phyloP scores from a whole-genome alignment of 2,329 filamentous ascomycete species.

The Claviceps sp. region DNA sequence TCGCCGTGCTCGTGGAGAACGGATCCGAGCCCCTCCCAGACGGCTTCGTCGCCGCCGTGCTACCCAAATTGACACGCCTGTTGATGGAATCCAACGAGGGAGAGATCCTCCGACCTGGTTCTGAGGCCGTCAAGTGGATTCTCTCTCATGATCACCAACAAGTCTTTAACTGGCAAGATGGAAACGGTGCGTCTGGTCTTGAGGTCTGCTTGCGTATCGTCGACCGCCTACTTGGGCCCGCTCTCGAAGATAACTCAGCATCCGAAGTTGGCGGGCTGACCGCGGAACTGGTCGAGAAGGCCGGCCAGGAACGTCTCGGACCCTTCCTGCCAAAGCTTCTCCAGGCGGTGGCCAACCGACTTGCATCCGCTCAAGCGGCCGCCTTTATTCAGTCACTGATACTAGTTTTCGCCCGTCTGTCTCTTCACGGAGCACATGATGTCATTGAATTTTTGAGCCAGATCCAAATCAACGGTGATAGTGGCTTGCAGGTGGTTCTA shows the following conservation, averaged over 20 bases:
- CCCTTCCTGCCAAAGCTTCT: conserved; percentile 82
- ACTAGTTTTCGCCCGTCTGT: conserved; percentile 84
- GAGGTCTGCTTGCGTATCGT: conserved; percentile 87
- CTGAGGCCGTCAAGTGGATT: conserved; percentile 77
- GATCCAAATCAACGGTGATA: conserved; percentile 66
- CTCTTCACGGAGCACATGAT: conserved; percentile 70
- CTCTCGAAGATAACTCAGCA: conserved; percentile 83
- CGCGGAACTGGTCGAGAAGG: conserved; percentile 89
- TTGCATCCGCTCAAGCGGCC: conserved; percentile 70
- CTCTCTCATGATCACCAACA: conserved; percentile 82
- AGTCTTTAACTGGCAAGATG: conserved; percentile 75
- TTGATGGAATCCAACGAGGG: conserved; percentile 76
- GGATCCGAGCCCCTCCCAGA: conserved; percentile 73
- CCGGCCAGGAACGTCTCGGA: conserved; percentile 78
- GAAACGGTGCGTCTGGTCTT: conserved; percentile 65
- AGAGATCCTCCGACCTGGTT: conserved; percentile 75
- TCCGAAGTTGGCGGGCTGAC: conserved; percentile 93
- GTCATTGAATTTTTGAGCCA: conserved; percentile 85
- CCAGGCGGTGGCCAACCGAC: conserved; percentile 71
- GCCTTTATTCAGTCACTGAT: conserved; percentile 93
- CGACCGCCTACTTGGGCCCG: conserved; percentile 71
- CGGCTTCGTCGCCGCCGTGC: conserved; percentile 70
- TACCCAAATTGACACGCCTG: conserved; percentile 76
- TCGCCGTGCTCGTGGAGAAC: conserved; percentile 69
- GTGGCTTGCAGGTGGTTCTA: conserved; percentile 77